These are phyloP conservation scores for Lophiotrema nucula DNA, from an alignment of 495 filamentous ascomycete genomes.

Conservation along the genomic window DNA sequence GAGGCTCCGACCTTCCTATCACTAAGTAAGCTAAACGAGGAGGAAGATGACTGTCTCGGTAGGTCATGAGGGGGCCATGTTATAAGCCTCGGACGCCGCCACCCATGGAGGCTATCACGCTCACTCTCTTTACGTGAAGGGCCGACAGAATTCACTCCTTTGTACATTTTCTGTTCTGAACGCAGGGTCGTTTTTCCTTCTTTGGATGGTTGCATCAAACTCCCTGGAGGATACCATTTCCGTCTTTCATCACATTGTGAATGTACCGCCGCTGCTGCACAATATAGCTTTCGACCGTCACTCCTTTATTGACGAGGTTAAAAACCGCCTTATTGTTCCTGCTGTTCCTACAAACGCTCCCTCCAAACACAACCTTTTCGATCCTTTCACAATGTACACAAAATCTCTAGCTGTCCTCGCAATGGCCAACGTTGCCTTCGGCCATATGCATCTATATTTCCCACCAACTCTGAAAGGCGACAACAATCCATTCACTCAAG, in stretches of 20 bases:
- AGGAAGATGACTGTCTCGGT: neutral
- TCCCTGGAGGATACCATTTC: neutral
- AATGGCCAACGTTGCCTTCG: neutral
- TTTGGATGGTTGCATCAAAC: slow-evolving; percentile 3
- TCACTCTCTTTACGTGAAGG: slow-evolving; percentile 6
- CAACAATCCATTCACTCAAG: slow-evolving; percentile 39
- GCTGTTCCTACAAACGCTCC: neutral
- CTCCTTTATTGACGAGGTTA: too few relatives aligned
- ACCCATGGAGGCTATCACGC: neutral
- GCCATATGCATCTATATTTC: slow-evolving; percentile 40
- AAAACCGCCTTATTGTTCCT: too few relatives aligned
- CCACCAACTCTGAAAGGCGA: slow-evolving; percentile 38
- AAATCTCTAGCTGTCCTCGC: slow-evolving; percentile 6
- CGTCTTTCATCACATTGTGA: slow-evolving; percentile 1
- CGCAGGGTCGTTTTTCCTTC: slow-evolving; percentile 25
- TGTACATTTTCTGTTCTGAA: slow-evolving; percentile 13
- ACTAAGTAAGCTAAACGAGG: neutral
- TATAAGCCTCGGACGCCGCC: neutral
- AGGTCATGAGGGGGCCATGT: neutral
- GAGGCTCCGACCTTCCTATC: neutral
- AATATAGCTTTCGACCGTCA: neutral
- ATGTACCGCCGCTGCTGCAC: slow-evolving; percentile 1
- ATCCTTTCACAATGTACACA: slow-evolving; percentile 10
- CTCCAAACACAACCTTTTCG: neutral
- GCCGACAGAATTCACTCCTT: slow-evolving; percentile 20